Conservation (phyloP, 2,329 filamentous ascomycete species). For the Seiridium cupressi region DNA sequence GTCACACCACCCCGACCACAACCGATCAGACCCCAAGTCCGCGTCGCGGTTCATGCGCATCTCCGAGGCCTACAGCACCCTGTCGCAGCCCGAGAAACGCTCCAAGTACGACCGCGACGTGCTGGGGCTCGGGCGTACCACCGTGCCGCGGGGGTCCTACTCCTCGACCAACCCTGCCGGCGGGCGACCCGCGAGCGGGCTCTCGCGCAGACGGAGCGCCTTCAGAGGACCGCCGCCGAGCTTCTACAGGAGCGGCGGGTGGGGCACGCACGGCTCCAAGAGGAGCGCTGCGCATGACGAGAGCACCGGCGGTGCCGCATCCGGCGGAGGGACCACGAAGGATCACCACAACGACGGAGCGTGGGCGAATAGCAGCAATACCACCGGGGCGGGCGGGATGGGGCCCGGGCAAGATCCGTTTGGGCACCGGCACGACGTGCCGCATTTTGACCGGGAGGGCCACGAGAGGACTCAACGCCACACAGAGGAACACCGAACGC, state of each 20-base stretch:
- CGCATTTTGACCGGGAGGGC: conserved; percentile 74
- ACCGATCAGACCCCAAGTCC: conserved; percentile 72
- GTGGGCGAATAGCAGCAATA: not conserved
- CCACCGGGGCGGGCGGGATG: conserved; percentile 47
- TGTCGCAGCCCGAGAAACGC: conserved; percentile 72
- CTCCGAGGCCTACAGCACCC: conserved; percentile 77
- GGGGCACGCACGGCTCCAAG: conserved; percentile 65
- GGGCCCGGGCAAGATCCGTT: conserved; percentile 55
- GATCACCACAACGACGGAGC: conserved; percentile 10
- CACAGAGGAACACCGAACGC: conserved; percentile 49
- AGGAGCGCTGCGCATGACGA: conserved; percentile 51
- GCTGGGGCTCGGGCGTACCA: conserved; percentile 36
- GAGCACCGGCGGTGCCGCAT: conserved; percentile 18
- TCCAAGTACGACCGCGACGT: conserved; percentile 76
- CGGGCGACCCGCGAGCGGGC: conserved; percentile 74
- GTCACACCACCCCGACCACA: conserved; percentile 87
- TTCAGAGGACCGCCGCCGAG: conserved; percentile 86
- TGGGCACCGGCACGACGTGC: conserved; percentile 50
- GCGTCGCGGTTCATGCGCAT: conserved; percentile 77
- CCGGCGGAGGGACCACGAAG: conserved; percentile 14
- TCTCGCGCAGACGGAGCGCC: conserved; percentile 71
- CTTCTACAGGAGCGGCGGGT: conserved; percentile 82
- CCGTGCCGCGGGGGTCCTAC: conserved; percentile 20
- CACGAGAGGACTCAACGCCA: conserved; percentile 74
- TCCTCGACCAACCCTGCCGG: conserved; percentile 61